Percentiles rank a stretch among this genome's conserved stretches.
These are phyloP conservation scores for Coemansia sp. DNA, from an alignment of 192 early-diverging fungal genomes.

Conservation along the genomic window DNA sequence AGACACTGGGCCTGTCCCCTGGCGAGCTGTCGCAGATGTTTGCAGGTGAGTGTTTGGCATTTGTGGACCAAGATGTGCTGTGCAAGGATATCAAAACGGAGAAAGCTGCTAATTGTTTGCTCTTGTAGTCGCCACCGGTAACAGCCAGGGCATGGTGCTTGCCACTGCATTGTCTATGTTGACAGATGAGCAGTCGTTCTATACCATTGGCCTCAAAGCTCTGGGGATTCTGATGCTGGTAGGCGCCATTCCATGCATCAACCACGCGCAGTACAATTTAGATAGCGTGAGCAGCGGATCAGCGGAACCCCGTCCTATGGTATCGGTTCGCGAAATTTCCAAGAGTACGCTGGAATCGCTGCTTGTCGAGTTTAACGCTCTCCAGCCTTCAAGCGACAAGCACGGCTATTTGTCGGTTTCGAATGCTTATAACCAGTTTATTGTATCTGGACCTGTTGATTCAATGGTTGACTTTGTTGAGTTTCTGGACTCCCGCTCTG, in stretches of 20 bases:
- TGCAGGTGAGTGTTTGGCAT: conserved; percentile 34
- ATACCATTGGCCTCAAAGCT: conserved; percentile 71
- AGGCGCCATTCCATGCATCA: conserved; percentile 74
- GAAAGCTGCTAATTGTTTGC: no score
- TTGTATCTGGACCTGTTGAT: conserved; percentile 18
- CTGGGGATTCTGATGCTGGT: conserved; percentile 80
- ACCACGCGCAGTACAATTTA: conserved; percentile 29
- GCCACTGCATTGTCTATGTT: conserved; percentile 80
- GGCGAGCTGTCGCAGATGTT: conserved; percentile 13
- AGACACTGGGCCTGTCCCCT: conserved; percentile 55
- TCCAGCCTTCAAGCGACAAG: background rate
- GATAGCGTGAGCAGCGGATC: conserved; percentile 76
- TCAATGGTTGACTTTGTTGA: conserved; percentile 11
- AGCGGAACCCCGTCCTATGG: conserved; percentile 49
- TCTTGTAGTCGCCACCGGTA: conserved; percentile 60
- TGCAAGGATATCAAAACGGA: no score
- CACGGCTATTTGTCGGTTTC: conserved; percentile 21
- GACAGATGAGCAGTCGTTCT: conserved; percentile 75
- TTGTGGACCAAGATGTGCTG: conserved; percentile 47
- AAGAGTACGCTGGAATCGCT: conserved; percentile 5
- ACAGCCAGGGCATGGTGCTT: conserved; percentile 83
- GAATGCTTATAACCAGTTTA: conserved; percentile 23
- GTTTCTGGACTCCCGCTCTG: conserved; percentile 8
- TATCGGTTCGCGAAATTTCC: conserved; percentile 19
- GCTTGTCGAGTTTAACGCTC: conserved; percentile 21